A percentile compares a stretch with the other conserved stretches of the same genome.
phyloP scores from a whole-genome alignment of 2,329 filamentous ascomycete genomes.

The Aspergillus arachidicola region DNA sequence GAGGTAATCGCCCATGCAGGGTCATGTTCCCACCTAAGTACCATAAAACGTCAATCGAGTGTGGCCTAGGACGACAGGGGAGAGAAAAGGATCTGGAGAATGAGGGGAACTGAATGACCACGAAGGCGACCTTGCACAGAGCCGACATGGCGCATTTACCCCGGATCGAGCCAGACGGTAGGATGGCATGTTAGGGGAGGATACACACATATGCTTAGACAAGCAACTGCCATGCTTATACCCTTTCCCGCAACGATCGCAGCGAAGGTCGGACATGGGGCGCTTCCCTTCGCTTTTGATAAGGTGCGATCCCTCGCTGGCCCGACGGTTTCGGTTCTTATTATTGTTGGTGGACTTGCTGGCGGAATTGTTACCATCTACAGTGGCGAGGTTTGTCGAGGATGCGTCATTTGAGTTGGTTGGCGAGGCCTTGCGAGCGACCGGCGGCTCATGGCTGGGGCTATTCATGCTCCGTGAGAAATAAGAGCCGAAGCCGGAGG shows the following conservation, averaged over 20 bases:
- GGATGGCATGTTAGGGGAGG: constrained; percentile 56
- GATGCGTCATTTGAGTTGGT: constrained; percentile 30
- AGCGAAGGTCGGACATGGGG: constrained; percentile 83
- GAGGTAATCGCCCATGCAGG: constrained; percentile 97
- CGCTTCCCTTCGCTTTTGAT: constrained; percentile 79
- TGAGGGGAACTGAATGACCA: constrained; percentile 35
- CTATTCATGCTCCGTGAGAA: constrained; percentile 44
- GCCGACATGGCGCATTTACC: constrained; percentile 41
- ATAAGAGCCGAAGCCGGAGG: constrained; percentile 46
- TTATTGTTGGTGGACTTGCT: constrained; percentile 51
- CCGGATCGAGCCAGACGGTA: constrained; percentile 46
- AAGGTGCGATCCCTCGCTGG: constrained; percentile 85
- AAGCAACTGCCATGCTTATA: constrained; percentile 99
- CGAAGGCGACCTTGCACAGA: constrained; percentile 43
- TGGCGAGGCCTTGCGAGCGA: constrained; percentile 44
- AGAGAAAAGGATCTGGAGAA: constrained; percentile 34
- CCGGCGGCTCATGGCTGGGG: constrained; percentile 34
- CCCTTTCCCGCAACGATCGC: constrained; percentile 97
- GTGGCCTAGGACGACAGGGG: constrained; percentile 26
- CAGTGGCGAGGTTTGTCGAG: constrained; percentile 24
- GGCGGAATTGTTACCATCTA: constrained; percentile 53
- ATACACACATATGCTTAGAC: constrained; percentile 98
- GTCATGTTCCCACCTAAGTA: constrained; percentile 93
- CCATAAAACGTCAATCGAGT: constrained; percentile 46
- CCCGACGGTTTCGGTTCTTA: constrained; percentile 61